Conservation (phyloP, 1,284 basidiomycete genomes). For the Tausonia pullulans region DNA sequence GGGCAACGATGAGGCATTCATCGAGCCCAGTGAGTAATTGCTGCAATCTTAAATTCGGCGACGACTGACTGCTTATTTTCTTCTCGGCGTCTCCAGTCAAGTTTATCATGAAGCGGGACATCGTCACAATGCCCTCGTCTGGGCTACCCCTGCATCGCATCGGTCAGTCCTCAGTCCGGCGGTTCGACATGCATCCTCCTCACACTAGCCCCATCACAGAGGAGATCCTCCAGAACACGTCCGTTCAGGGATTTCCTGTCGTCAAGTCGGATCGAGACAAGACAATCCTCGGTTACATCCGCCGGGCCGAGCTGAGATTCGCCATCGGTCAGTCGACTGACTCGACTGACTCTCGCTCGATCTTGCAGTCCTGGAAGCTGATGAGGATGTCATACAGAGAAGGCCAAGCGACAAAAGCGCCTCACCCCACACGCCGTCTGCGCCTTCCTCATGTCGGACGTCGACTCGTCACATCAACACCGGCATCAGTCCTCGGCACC, state of each 20-base stretch:
- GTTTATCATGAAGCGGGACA: conserved; percentile 72
- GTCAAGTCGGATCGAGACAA: conserved; percentile 44
- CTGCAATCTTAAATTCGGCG: neutral
- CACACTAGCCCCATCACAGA: conserved; percentile 39
- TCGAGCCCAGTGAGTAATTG: conserved; percentile 60
- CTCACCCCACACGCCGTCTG: conserved; percentile 57
- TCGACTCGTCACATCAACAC: conserved; percentile 15
- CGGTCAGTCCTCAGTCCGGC: conserved; percentile 42
- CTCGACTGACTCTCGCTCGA: neutral
- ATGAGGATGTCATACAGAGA: conserved; percentile 42
- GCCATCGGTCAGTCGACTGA: conserved; percentile 53
- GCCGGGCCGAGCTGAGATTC: conserved; percentile 70
- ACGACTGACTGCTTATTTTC: too few species aligned
- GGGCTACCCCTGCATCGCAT: conserved; percentile 69
- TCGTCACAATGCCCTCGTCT: conserved; percentile 58
- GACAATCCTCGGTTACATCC: conserved; percentile 76
- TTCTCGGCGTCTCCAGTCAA: conserved; percentile 47
- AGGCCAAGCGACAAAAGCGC: conserved; percentile 51
- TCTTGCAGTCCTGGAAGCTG: neutral
- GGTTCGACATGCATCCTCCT: neutral
- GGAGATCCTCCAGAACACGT: conserved; percentile 51
- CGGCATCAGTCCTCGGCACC: neutral
- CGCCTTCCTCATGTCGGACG: conserved; percentile 44
- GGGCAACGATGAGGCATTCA: conserved; percentile 80
- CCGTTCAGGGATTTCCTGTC: conserved; percentile 86